Evolutionary conservation across 768 basidiomycete genomes (phyloP), one percentile per base, ranked within the genome.

Genomic region (Suillus paluster): DNA sequence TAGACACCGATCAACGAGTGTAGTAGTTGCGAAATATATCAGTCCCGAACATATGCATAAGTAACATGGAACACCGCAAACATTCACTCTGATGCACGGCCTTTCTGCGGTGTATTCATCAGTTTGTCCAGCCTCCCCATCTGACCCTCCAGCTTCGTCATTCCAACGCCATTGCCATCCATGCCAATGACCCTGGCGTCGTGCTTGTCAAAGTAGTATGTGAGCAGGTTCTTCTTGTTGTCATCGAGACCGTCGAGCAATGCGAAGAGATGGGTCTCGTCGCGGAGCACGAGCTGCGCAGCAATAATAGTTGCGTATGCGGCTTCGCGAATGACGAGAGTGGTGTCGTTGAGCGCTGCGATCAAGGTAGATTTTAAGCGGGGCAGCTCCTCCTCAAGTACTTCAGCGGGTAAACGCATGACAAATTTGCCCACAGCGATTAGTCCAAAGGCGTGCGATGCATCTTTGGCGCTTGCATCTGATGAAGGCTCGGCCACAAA

Each of bases 141-240:
- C 76, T 93, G 92, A 66, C 87, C 88, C 78, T 90, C 86, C 63
- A 94, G 79, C 67, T 85, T 89, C 56, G 88, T 86, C 70, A 90
- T 81, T 34, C 89, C 84, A 17, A 77, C 77, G n/a, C 74, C n/a
- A 7, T 56, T 58, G 0, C 69, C 75, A 10, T 78, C 77, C 42
- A 71, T 71, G 5, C 71, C 72, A 56, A 73, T 67, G 48, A 85
- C 90, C 23, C 93, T 81, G 11, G 84, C 90, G 36, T 88, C 88
- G 68, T 94, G 91, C 73, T 94, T 95, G 73, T 94, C 93, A 66
- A 95, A 95, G 60, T 94, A 79, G 66, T 95, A 95, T 2, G 94
- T 93, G 54, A 95, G 79, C 19, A 95, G 79, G 70, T 95, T 94
- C 81, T 94, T 94, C 81, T 95, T 93, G 68, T 92, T 92, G 63